Evolutionary conservation across 2,329 filamentous ascomycete species (phyloP).

Genomic region (Apiospora hydei): DNA sequence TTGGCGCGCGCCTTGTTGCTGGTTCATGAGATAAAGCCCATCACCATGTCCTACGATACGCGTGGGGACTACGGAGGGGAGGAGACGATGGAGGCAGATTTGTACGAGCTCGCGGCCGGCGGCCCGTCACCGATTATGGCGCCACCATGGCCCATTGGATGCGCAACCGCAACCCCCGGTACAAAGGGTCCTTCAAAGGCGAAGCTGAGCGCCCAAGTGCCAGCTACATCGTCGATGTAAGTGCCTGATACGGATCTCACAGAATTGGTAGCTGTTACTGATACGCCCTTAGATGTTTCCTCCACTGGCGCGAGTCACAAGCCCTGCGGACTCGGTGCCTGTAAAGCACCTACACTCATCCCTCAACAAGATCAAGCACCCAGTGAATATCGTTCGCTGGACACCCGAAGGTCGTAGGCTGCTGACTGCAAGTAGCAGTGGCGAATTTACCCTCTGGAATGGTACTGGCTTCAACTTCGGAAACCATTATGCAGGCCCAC

Average conservation of each 20-base stretch:
- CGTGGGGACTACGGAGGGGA: slow-evolving; percentile 55
- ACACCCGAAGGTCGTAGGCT: slow-evolving; percentile 93
- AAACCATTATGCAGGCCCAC: slow-evolving; percentile 98
- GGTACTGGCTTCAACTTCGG: slow-evolving; percentile 99
- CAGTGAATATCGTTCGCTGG: slow-evolving; percentile 96
- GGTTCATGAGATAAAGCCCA: slow-evolving; percentile 26
- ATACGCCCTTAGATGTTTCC: slow-evolving; percentile 75
- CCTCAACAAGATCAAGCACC: slow-evolving; percentile 96
- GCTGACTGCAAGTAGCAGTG: slow-evolving; percentile 92
- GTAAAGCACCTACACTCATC: slow-evolving; percentile 98
- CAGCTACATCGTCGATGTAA: slow-evolving; percentile 89
- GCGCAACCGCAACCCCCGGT: slow-evolving; percentile 79
- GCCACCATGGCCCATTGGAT: slow-evolving; percentile 92
- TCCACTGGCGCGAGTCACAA: slow-evolving; percentile 76
- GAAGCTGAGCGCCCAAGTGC: slow-evolving; percentile 85
- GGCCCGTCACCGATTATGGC: slow-evolving; percentile 90
- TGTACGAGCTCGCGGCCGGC: slow-evolving; percentile 58
- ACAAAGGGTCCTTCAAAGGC: slow-evolving; percentile 73
- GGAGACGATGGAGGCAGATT: slow-evolving; percentile 52
- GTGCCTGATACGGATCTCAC: slow-evolving; percentile 39
- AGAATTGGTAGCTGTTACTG: neutral
- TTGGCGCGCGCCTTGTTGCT: slow-evolving; percentile 28
- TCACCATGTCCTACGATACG: slow-evolving; percentile 61
- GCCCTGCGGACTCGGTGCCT: slow-evolving; percentile 85
- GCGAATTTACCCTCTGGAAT: slow-evolving; percentile 98